phyloP scores from a whole-genome alignment of 2,329 filamentous ascomycete genomes.

The Paraphoma chrysanthemicola region DNA sequence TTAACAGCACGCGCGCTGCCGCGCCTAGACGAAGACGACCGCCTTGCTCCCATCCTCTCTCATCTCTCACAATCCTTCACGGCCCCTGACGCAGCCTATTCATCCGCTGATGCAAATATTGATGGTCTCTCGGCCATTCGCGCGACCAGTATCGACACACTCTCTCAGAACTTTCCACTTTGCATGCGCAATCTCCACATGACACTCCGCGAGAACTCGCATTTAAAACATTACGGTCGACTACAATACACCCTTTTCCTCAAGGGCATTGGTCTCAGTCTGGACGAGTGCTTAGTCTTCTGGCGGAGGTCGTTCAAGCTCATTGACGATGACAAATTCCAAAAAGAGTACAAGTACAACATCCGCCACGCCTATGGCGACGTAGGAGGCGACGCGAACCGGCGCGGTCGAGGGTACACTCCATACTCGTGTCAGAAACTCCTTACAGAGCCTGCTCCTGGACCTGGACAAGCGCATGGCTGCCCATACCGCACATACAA shows the following conservation, averaged over 20 bases:
- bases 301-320: conserved; percentile 88
- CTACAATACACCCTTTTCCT: conserved; percentile 96
- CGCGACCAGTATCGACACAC: conserved; percentile 71
- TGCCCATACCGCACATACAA: conserved; percentile 95
- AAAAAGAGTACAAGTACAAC: conserved; percentile 98
- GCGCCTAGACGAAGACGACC: conserved; percentile 93
- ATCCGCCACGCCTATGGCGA: conserved; percentile 94
- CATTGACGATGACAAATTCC: conserved; percentile 91
- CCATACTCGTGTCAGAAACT: conserved; percentile 97
- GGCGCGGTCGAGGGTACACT: conserved; percentile 84
- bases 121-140: conserved; percentile 72
- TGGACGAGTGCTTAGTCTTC: conserved; percentile 92
- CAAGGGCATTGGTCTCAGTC: conserved; percentile 88
- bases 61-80: conserved; percentile 97
- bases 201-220: conserved; percentile 82
- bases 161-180: conserved; percentile 83
- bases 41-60: conserved; percentile 75
- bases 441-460: conserved; percentile 84
- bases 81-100: conserved; percentile 85
- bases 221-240: conserved; percentile 91
- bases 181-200: conserved; percentile 95
- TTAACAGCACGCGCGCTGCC: conserved; percentile 90
- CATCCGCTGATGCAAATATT: conserved; percentile 72
- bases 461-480: conserved; percentile 89
- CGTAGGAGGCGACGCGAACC: conserved; percentile 89